A percentile compares a stretch with the other conserved stretches of the same genome.
Evolutionary conservation across 139 green algal genomes (phyloP).

Genomic region (Volvox africanus): DNA sequence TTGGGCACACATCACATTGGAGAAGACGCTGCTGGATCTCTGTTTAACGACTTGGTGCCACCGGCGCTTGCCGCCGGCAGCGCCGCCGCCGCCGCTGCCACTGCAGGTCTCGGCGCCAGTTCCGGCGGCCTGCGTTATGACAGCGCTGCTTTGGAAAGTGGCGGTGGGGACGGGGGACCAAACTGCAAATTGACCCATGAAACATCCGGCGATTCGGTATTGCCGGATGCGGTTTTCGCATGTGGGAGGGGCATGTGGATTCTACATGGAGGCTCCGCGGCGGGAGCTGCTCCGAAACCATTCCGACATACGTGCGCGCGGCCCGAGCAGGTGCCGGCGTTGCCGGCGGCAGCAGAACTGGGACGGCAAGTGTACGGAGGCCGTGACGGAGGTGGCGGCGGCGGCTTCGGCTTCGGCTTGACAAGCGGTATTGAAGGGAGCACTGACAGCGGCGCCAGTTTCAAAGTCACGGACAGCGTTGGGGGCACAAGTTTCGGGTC

Average conservation of each 20-base stretch:
- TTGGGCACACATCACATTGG: not conserved
- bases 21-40: not conserved
- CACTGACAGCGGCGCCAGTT: not conserved
- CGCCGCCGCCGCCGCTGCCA: not conserved
- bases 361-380: not conserved
- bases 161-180: too few species aligned
- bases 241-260: not conserved
- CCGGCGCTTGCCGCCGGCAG: not conserved
- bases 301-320: too few species aligned
- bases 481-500: too few species aligned
- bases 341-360: not conserved
- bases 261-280: not conserved
- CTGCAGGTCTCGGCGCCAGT: not conserved
- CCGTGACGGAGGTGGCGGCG: not conserved
- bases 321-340: too few species aligned
- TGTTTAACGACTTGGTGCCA: not conserved
- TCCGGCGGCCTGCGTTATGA: not conserved
- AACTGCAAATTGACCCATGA: too few species aligned
- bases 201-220: too few species aligned
- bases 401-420: not conserved
- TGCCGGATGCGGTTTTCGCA: not conserved
- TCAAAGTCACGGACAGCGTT: not conserved
- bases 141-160: not conserved
- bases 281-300: not conserved
- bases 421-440: not conserved